These are phyloP conservation scores for Heliamphora pulchella DNA, from an alignment of 179 eudicot species.

Conservation along the genomic window DNA sequence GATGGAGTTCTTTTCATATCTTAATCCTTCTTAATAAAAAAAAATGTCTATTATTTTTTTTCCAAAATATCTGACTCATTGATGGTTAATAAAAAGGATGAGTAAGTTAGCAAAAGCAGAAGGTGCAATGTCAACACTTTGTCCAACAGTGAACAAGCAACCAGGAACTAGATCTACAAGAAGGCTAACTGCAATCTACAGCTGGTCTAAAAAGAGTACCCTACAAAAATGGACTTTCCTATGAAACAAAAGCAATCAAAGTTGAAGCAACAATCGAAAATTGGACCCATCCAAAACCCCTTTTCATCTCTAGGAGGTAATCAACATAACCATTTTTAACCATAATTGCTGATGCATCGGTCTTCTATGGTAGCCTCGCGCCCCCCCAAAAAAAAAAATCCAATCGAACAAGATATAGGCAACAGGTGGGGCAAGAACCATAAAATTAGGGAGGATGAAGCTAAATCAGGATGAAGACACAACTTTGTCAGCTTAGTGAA, in stretches of 20 bases:
- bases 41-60: too few species aligned
- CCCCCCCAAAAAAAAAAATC: not conserved
- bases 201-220: not conserved
- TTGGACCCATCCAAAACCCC: not conserved
- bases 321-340: not conserved
- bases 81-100: too few species aligned
- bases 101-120: not conserved
- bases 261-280: not conserved
- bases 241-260: slow-evolving; percentile 4
- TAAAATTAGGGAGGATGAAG: too few species aligned
- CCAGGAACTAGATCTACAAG: slow-evolving; percentile 3
- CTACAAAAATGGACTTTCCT: not conserved
- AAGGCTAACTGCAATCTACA: not conserved
- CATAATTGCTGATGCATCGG: not conserved
- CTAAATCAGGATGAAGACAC: too few species aligned
- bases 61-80: too few species aligned
- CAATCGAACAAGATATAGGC: not conserved
- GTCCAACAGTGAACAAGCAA: not conserved
- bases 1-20: too few species aligned
- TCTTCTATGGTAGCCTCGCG: not conserved
- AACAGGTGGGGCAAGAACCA: not conserved
- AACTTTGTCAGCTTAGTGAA: too few species aligned
- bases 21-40: too few species aligned
- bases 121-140: not conserved
- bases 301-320: not conserved